These are phyloP conservation scores for Rehmannia glutinosa DNA, from an alignment of 257 asterid species.

Conservation along the genomic window DNA sequence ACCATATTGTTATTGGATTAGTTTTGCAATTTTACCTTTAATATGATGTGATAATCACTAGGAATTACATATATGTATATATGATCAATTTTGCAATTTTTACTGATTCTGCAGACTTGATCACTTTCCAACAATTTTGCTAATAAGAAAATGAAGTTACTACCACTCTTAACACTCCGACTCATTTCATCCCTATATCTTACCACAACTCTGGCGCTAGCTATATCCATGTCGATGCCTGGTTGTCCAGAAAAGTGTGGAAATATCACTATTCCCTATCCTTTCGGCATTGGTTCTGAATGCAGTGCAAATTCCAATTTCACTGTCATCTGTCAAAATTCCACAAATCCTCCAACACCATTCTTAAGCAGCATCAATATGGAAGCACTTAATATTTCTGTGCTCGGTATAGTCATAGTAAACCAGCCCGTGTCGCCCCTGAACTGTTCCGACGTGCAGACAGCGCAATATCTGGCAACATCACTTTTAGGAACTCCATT, in stretches of 20 bases:
- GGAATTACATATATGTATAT: too few species aligned
- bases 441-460: constrained; percentile 12
- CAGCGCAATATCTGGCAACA: background rate
- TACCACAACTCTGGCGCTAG: background rate
- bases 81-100: too few species aligned
- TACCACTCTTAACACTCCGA: background rate
- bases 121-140: too few species aligned
- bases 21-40: too few species aligned
- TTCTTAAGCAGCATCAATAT: constrained; percentile 20
- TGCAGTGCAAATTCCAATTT: constrained; percentile 32
- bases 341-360: constrained; percentile 15
- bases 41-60: too few species aligned
- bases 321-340: constrained; percentile 18
- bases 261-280: constrained; percentile 32
- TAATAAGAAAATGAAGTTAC: background rate
- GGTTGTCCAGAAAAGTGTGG: constrained; percentile 31
- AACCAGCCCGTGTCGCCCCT: constrained; percentile 20
- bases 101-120: too few species aligned
- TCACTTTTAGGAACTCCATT: constrained; percentile 25
- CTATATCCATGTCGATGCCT: constrained; percentile 5
- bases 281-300: constrained; percentile 32
- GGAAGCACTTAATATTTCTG: constrained; percentile 16
- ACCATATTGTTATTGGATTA: too few species aligned
- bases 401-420: constrained; percentile 13
- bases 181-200: too few species aligned